Conservation (phyloP, 2,329 filamentous ascomycete species). For the Diaporthe sp. region DNA sequence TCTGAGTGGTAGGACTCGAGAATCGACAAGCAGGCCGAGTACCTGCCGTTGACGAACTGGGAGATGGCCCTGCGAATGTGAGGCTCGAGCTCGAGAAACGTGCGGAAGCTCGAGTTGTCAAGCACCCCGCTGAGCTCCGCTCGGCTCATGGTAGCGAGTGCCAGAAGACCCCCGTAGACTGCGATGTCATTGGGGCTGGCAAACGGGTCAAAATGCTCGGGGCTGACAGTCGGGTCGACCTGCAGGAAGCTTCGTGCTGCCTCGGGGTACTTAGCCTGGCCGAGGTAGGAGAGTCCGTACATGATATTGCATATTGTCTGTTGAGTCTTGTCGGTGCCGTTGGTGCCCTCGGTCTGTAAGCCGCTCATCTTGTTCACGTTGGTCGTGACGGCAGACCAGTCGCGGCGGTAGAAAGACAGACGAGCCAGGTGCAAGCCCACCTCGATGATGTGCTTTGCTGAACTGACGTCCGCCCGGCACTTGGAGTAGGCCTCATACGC, state of each 20-base stretch:
- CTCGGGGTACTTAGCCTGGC: slow-evolving; percentile 63
- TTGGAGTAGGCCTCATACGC: slow-evolving; percentile 84
- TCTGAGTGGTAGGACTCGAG: slow-evolving; percentile 86
- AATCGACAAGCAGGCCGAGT: slow-evolving; percentile 85
- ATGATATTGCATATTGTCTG: slow-evolving; percentile 67
- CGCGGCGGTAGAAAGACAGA: slow-evolving; percentile 80
- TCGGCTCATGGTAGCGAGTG: slow-evolving; percentile 90
- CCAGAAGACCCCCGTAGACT: slow-evolving; percentile 90
- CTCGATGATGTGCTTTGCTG: slow-evolving; percentile 84
- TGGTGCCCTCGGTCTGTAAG: slow-evolving; percentile 58
- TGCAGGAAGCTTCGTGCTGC: slow-evolving; percentile 81
- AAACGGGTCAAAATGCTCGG: slow-evolving; percentile 75
- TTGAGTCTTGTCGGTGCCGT: slow-evolving; percentile 63
- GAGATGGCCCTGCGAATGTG: slow-evolving; percentile 93
- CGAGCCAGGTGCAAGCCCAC: slow-evolving; percentile 84
- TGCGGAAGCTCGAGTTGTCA: slow-evolving; percentile 84
- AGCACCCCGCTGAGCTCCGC: slow-evolving; percentile 80
- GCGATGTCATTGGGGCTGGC: slow-evolving; percentile 90
- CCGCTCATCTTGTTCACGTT: slow-evolving; percentile 74
- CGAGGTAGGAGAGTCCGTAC: slow-evolving; percentile 64
- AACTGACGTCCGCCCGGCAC: slow-evolving; percentile 93
- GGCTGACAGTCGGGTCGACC: slow-evolving; percentile 65
- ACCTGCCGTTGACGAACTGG: slow-evolving; percentile 91
- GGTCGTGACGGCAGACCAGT: slow-evolving; percentile 79
- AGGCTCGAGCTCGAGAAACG: slow-evolving; percentile 91